Evolutionary conservation across 2,329 filamentous ascomycete genomes (phyloP), one percentile per base, ranked within the genome.

Genomic region (Fusarium illudens): DNA sequence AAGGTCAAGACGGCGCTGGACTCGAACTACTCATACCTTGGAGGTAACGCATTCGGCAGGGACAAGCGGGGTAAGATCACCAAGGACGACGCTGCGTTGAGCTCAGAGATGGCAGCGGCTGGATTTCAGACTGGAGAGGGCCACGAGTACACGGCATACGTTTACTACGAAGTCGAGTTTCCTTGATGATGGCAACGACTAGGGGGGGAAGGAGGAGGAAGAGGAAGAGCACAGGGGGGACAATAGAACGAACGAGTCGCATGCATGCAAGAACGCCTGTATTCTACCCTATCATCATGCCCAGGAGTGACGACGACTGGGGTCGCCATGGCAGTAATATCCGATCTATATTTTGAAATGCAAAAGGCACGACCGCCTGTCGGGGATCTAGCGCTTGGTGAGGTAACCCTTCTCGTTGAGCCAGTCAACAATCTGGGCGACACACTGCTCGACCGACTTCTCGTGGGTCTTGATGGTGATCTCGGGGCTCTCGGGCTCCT

Each of bases 101-200:
- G 92, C 39, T 91, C 89, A 34, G 95, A 98, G 72, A 92, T 97
- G 87, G 92, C 93, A 37, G 90, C 91, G 4, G 90, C 90, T 4
- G 91, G 89, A 25, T 78, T 90, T 51, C 85, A 84, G 22, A 86
- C 87, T 39, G 89, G 88, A 17, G 92, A 94, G 62, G 90, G 90
- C 56, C 85, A 87, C 71, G 94, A 97, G 78, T 99, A 98, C 83
- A 96, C 93, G 63, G 91, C 96, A 37, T 99, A 96, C 80, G 96
- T 98, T 76, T 97, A 94, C 84, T 99, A 98, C 81, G 93, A 97
- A 78, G 92, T 98, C 77, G 92, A 96, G 76, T 89, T 98, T 60
- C 84, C 84, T 51, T 79, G 63, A 75, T 65, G 56, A 55, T n/a
- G 27, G 32, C 15, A 17, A 48, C 20, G 33, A 36, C 32, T 19